Evolutionary conservation across 2,329 filamentous ascomycete genomes (phyloP).

Genomic region (Microdochium bolleyi): DNA sequence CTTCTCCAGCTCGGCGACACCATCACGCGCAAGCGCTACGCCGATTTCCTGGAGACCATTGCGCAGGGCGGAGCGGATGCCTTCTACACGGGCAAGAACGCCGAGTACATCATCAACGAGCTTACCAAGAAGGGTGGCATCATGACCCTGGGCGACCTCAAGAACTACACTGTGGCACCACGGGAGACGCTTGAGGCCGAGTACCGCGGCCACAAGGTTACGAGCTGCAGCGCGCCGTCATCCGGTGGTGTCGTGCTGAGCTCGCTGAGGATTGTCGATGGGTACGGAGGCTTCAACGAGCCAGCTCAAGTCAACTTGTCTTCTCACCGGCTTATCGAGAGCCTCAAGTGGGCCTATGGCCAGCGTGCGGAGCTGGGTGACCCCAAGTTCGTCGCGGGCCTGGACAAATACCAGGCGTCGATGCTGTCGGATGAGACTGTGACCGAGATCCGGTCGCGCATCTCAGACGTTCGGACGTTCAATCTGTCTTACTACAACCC

Average conservation of each 20-base stretch:
- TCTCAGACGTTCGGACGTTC: constrained; percentile 29
- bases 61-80: constrained; percentile 23
- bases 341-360: constrained; percentile 75
- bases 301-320: constrained; percentile 47
- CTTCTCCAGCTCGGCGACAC: constrained; percentile 19
- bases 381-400: constrained; percentile 56
- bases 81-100: constrained; percentile 33
- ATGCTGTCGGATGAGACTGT: constrained; percentile 57
- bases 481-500: constrained; percentile 36
- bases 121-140: constrained; percentile 59
- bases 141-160: constrained; percentile 75
- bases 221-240: constrained; percentile 60
- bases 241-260: constrained; percentile 65
- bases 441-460: constrained; percentile 39
- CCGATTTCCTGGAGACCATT: constrained; percentile 45
- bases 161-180: constrained; percentile 61
- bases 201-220: constrained; percentile 65
- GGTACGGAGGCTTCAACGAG: constrained; percentile 58
- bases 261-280: constrained; percentile 67
- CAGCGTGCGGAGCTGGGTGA: constrained; percentile 67
- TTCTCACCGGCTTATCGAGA: constrained; percentile 76
- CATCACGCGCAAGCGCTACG: constrained; percentile 43
- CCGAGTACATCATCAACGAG: constrained; percentile 38
- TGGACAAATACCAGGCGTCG: constrained; percentile 53
- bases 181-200: constrained; percentile 52